Percentiles rank a stretch among this genome's conserved stretches.
Evolutionary conservation across 78 protist species (phyloP).

Genomic region (Dictyostelium firmibasis): DNA sequence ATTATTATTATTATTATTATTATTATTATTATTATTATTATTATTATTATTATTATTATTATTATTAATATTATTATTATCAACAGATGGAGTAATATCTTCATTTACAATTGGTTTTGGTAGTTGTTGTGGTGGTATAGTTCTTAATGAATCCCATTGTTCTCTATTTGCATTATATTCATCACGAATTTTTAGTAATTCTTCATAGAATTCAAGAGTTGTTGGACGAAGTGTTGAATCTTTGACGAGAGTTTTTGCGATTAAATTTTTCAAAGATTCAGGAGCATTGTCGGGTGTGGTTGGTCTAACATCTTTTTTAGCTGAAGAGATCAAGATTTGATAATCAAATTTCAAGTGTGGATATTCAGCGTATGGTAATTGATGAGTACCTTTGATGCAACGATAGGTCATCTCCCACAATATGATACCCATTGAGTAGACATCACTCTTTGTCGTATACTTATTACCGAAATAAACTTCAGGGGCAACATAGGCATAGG

Average conservation of each 20-base stretch:
- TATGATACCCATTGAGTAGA: constrained; percentile 80
- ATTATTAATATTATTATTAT: background rate
- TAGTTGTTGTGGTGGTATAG: constrained; percentile 9
- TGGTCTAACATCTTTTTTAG: constrained; percentile 74
- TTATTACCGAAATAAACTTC: constrained; percentile 79
- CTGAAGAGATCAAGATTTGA: constrained; percentile 73
- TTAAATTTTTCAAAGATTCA: constrained; percentile 9
- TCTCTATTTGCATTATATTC: constrained; percentile 21
- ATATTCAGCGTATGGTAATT: constrained; percentile 70
- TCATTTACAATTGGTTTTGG: background rate
- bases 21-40: background rate
- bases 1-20: no score
- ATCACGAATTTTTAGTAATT: background rate
- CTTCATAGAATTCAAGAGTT: constrained; percentile 23
- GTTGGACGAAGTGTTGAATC: constrained; percentile 47
- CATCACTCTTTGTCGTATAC: constrained; percentile 77
- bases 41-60: background rate
- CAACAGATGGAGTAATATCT: background rate
- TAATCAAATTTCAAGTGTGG: constrained; percentile 78
- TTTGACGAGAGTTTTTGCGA: constrained; percentile 35
- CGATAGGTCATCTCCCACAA: constrained; percentile 83
- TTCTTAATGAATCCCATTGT: constrained; percentile 57
- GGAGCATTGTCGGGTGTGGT: constrained; percentile 57
- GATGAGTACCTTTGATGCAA: constrained; percentile 57
- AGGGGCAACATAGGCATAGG: constrained; percentile 80